These are phyloP conservation scores for Nakaseomyces nivariensis DNA, from an alignment of 1,139 yeast species.

Conservation along the genomic window DNA sequence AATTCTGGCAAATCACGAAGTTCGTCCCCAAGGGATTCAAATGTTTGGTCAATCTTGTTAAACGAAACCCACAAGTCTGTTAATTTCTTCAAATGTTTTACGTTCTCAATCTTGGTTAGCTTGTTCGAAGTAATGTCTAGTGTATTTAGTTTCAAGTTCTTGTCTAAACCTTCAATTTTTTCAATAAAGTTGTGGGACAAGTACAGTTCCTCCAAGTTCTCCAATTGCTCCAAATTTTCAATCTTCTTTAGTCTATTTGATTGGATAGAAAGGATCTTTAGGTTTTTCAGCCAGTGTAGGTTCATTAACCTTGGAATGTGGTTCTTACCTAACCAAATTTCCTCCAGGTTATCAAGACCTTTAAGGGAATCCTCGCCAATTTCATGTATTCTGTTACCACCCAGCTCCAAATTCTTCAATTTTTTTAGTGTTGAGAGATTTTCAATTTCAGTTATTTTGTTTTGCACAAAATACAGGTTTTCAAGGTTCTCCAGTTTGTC, in stretches of 20 bases:
- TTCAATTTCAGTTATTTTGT: conserved; percentile 66
- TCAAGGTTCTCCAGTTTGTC: conserved; percentile 53
- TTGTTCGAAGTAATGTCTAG: conserved; percentile 76
- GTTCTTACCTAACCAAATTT: conserved; percentile 92
- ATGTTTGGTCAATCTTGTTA: conserved; percentile 52
- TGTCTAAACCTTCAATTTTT: conserved; percentile 69
- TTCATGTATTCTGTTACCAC: conserved; percentile 71
- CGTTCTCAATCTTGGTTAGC: conserved; percentile 49
- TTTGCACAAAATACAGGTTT: conserved; percentile 78
- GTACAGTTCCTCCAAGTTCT: conserved; percentile 73
- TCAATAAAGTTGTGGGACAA: conserved; percentile 77
- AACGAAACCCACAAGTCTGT: conserved; percentile 94
- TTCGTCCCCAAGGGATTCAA: conserved; percentile 58
- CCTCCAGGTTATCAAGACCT: conserved; percentile 48
- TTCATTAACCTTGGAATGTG: conserved; percentile 58
- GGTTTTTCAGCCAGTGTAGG: conserved; percentile 48
- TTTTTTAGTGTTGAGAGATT: conserved; percentile 49
- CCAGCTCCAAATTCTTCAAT: conserved; percentile 73
- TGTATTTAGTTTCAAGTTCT: conserved; percentile 55
- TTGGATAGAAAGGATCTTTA: conserved; percentile 78
- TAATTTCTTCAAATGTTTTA: conserved; percentile 54
- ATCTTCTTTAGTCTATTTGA: conserved; percentile 71
- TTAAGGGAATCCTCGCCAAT: conserved; percentile 39
- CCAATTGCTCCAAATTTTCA: conserved; percentile 70
- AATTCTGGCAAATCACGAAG: conserved; percentile 53